These are phyloP conservation scores for Suillus spraguei DNA, from an alignment of 768 basidiomycete species.

Conservation along the genomic window DNA sequence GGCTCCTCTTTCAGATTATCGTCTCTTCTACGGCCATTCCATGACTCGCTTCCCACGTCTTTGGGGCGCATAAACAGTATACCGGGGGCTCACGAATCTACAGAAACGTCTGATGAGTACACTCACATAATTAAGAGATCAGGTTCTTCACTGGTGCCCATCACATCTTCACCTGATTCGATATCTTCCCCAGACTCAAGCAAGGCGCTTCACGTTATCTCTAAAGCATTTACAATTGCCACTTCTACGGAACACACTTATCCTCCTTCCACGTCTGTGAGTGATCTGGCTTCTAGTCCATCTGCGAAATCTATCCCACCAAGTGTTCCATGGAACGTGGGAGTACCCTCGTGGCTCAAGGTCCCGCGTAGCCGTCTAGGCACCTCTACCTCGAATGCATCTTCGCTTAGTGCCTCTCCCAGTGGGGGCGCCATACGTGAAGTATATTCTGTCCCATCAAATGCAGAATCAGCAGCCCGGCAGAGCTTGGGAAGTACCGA, in stretches of 20 bases:
- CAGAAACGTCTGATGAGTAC: conserved; percentile 58
- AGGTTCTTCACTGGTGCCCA: conserved; percentile 59
- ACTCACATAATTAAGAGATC: conserved; percentile 67
- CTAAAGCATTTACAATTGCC: conserved; percentile 30
- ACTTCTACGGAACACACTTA: conserved; percentile 66
- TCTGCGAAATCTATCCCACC: conserved; percentile 46
- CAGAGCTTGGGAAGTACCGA: conserved; percentile 44
- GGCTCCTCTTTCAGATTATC: conserved; percentile 62
- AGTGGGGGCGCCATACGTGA: conserved; percentile 52
- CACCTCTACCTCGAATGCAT: conserved; percentile 36
- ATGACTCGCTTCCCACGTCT: conserved; percentile 50
- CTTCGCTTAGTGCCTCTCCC: conserved; percentile 25
- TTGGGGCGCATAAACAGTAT: conserved; percentile 34
- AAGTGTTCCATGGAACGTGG: conserved; percentile 55
- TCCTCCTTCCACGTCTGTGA: conserved; percentile 67
- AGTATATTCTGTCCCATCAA: conserved; percentile 50
- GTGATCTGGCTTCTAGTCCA: conserved; percentile 42
- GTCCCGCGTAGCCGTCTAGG: conserved; percentile 41
- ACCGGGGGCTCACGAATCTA: conserved; percentile 29
- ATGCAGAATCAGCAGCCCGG: conserved; percentile 18
- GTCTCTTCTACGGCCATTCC: conserved; percentile 68
- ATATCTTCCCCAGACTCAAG: conserved; percentile 16
- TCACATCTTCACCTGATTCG: conserved; percentile 43
- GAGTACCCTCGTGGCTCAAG: conserved; percentile 75
- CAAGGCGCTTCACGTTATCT: conserved; percentile 1